phyloP scores from a whole-genome alignment of 768 basidiomycete genomes.

The Sarcodon sp. region DNA sequence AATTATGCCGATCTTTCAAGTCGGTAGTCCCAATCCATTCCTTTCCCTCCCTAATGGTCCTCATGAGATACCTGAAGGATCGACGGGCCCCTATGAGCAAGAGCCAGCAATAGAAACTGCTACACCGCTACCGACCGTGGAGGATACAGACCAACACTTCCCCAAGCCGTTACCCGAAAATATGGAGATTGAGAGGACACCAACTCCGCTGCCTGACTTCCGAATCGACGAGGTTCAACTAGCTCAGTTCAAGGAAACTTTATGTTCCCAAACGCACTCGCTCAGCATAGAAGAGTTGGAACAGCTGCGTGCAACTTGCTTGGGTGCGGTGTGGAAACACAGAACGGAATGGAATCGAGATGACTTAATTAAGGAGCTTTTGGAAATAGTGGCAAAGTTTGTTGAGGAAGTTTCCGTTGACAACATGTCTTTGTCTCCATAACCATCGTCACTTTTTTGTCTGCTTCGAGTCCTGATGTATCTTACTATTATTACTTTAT shows the following conservation, averaged over 20 bases:
- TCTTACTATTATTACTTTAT: slow-evolving; percentile 3
- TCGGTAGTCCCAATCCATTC: neutral
- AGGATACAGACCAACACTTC: slow-evolving; percentile 2
- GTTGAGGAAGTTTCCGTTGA: slow-evolving; percentile 42
- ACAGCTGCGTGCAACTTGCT: slow-evolving; percentile 77
- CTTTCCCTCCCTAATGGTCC: neutral
- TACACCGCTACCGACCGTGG: slow-evolving; percentile 2
- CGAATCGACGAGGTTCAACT: slow-evolving; percentile 41
- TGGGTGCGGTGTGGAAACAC: slow-evolving; percentile 73
- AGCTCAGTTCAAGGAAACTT: slow-evolving; percentile 28
- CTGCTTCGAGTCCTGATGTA: neutral
- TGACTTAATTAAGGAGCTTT: slow-evolving; percentile 44
- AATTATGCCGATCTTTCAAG: neutral
- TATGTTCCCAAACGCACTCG: slow-evolving; percentile 39
- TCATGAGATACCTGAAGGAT: neutral
- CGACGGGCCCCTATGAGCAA: neutral
- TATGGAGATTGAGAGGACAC: slow-evolving; percentile 44
- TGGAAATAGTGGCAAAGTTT: slow-evolving; percentile 46
- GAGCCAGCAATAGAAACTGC: slow-evolving; percentile 1
- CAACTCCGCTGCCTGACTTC: slow-evolving; percentile 73
- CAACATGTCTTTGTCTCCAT: slow-evolving; percentile 4
- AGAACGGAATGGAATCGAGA: slow-evolving; percentile 77
- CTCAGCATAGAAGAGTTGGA: slow-evolving; percentile 86
- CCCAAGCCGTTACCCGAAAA: slow-evolving; percentile 15
- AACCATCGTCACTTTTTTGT: too few relatives aligned